Percentiles rank a stretch among this genome's conserved stretches.
Conservation (phyloP, 225 moss, liverwort and hornwort species). For the Marchantia polymorpha region DNA sequence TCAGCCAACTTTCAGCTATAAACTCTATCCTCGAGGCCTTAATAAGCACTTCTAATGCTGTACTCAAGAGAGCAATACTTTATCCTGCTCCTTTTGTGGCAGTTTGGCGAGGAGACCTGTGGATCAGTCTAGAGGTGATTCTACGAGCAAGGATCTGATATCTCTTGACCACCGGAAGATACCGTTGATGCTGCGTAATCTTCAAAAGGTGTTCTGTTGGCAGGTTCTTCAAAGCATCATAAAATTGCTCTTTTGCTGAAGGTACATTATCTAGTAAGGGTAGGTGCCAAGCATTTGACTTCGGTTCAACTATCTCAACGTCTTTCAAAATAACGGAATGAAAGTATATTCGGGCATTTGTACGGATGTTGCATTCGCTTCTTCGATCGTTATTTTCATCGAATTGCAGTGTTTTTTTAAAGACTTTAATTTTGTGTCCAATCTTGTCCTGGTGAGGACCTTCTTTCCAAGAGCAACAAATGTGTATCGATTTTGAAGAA, state of each 20-base stretch:
- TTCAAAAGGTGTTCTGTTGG: no score
- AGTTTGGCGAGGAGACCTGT: neutral
- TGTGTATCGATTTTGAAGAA: neutral
- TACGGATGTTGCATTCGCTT: neutral
- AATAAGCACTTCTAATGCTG: neutral
- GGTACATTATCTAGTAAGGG: neutral
- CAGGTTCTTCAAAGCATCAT: no score
- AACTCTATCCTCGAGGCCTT: neutral
- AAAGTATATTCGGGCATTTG: neutral
- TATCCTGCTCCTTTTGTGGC: neutral
- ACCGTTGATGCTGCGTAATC: no score
- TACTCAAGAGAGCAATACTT: neutral
- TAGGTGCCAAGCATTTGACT: neutral
- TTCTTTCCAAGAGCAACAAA: neutral
- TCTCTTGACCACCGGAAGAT: no score
- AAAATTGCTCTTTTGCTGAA: neutral
- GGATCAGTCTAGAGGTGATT: neutral
- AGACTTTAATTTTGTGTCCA: neutral
- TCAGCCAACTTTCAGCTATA: neutral
- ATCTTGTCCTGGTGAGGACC: neutral
- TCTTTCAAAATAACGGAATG: neutral
- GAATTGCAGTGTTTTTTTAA: neutral
- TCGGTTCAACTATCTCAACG: neutral
- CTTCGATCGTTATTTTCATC: neutral
- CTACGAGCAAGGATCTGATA: neutral